phyloP scores from a whole-genome alignment of 1,139 yeast genomes.

The Debaryomyces sp. region DNA sequence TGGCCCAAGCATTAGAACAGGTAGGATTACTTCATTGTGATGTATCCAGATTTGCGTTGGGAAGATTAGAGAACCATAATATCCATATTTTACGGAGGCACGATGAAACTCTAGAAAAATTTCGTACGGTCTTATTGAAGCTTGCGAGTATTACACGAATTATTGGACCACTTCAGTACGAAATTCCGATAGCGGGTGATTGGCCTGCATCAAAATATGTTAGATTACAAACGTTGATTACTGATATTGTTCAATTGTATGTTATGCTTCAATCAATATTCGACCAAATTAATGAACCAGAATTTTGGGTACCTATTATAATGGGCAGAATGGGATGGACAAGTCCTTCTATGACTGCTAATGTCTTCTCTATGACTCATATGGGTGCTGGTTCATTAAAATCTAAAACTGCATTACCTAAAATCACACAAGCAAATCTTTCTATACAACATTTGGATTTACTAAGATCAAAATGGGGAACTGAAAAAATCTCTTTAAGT shows the following conservation, averaged over 20 bases:
- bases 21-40: slow-evolving; percentile 35
- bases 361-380: slow-evolving; percentile 33
- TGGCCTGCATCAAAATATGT: slow-evolving; percentile 38
- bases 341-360: slow-evolving; percentile 32
- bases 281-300: slow-evolving; percentile 31
- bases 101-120: slow-evolving; percentile 26
- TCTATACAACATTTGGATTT: slow-evolving; percentile 35
- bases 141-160: slow-evolving; percentile 26
- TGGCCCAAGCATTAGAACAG: slow-evolving; percentile 27
- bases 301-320: slow-evolving; percentile 30
- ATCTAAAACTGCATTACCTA: slow-evolving; percentile 32
- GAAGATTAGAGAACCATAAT: slow-evolving; percentile 17
- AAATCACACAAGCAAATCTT: slow-evolving; percentile 35
- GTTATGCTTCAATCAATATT: slow-evolving; percentile 27
- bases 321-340: slow-evolving; percentile 36
- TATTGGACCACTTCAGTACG: slow-evolving; percentile 33
- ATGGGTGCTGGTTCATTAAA: slow-evolving; percentile 37
- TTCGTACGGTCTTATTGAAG: slow-evolving; percentile 25
- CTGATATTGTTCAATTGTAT: slow-evolving; percentile 34
- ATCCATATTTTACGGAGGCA: slow-evolving; percentile 20
- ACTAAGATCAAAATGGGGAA: slow-evolving; percentile 35
- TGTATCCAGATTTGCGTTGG: slow-evolving; percentile 24
- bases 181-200: slow-evolving; percentile 33
- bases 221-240: slow-evolving; percentile 26
- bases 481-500: slow-evolving; percentile 24